Evolutionary conservation across 805 yeast genomes (phyloP).

Genomic region (Wickerhamiella shivajii): DNA sequence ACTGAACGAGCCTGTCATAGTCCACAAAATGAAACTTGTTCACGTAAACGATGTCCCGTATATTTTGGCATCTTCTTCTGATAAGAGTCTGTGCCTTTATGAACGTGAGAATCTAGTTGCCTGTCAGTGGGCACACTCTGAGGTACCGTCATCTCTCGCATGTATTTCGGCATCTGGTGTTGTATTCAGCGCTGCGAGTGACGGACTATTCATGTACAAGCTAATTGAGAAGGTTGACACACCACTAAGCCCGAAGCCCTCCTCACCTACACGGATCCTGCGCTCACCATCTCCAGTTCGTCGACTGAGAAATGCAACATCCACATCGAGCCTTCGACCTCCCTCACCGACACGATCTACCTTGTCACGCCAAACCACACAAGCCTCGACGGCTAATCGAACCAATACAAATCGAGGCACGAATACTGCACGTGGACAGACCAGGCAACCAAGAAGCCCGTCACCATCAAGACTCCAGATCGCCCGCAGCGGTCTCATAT

Average conservation of each 20-base stretch:
- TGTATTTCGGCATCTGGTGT: slow-evolving; percentile 9
- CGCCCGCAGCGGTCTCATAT: no score
- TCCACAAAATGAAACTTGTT: slow-evolving; percentile 10
- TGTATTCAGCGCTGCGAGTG: slow-evolving; percentile 11
- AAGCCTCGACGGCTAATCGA: no score
- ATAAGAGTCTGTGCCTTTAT: slow-evolving; percentile 41
- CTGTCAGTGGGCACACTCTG: slow-evolving; percentile 48
- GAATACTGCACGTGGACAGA: no score
- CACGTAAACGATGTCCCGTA: slow-evolving; percentile 1
- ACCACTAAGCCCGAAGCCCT: neutral
- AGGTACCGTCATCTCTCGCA: slow-evolving; percentile 32
- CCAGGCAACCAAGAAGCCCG: no score
- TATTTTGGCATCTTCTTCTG: slow-evolving; percentile 29
- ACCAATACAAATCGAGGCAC: no score
- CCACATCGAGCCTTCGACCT: no score
- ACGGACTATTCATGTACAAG: slow-evolving; percentile 9
- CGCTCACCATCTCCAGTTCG: slow-evolving; percentile 6
- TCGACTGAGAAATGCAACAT: neutral
- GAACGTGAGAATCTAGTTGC: slow-evolving; percentile 33
- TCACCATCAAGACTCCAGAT: no score
- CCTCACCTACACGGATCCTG: slow-evolving; percentile 6
- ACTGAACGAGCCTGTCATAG: slow-evolving; percentile 11
- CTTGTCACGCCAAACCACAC: no score
- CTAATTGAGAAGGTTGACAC: slow-evolving; percentile 1
- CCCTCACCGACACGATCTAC: no score